Evolutionary conservation across 805 yeast genomes (phyloP), one percentile per base, ranked within the genome.

Genomic region (Cyberlindnera petersonii): DNA sequence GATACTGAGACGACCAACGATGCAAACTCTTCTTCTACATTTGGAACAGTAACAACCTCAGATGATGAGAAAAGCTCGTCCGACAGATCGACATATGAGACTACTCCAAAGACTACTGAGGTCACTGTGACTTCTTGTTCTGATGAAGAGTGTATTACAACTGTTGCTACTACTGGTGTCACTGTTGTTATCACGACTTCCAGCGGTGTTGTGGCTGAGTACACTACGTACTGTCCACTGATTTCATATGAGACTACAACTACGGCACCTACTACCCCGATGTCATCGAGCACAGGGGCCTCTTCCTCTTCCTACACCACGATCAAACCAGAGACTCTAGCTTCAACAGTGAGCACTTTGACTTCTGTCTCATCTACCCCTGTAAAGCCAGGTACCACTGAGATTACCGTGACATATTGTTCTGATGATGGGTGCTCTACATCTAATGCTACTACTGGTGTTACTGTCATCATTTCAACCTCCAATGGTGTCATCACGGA

Each of bases 131-230:
- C 52, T 5, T 45, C 48, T 11, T 53, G 58, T 26, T 31, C 40
- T n/a, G 32, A 37, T 0, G 24, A 40, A 9, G 17, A 16, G 3
- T 50, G 57, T 17, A 14, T 32, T 5, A 20, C 34, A 4, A 37
- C 48, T 5, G 21, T 34, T 6, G 27, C 47, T 9, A 28, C 47
- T 3, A 47, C 52, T 16, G 31, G 39, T 19, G 43, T 47, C 7
- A 34, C 49, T 17, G 56, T 61, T 31, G 59, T 63, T 27, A 65
- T 67, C 22, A 55, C 55, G 24, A 62, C 67, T 31, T 50, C 53
- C 19, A 37, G 53, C 50, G 65, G 65, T 43, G 58, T 39, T n/a
- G 48, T 49, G 13, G 52, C 56, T 20, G 44, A 39, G 37, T 48
- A 40, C 28, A 55, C 58, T 5, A 56, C 59, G 8, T 49, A 40